Conservation (phyloP, 371 early-diverging fungal species). For the Blastocladiella emersonii region DNA sequence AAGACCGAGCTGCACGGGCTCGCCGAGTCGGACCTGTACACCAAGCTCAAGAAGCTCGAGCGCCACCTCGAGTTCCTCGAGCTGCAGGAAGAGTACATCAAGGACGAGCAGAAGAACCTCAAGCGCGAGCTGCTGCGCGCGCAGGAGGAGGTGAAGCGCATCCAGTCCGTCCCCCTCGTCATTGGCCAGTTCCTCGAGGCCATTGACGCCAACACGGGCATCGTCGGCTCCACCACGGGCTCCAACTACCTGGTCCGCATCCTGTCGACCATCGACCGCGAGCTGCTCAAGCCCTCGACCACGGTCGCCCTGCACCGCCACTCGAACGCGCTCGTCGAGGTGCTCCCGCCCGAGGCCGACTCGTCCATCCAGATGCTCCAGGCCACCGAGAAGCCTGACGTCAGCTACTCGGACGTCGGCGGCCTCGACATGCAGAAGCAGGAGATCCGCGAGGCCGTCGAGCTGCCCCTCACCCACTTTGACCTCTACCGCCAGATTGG, state of each 20-base stretch:
- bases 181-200: conserved; percentile 99
- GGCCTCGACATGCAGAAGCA: conserved; percentile 99
- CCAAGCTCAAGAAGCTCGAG: conserved; percentile 84
- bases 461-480: conserved; percentile 98
- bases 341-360: conserved; percentile 95
- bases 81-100: conserved; percentile 98
- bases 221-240: conserved; percentile 94
- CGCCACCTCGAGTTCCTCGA: conserved; percentile 91
- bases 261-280: conserved; percentile 95
- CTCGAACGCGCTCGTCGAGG: conserved; percentile 94
- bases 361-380: conserved; percentile 91
- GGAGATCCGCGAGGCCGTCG: conserved; percentile 99
- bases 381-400: conserved; percentile 92
- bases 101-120: conserved; percentile 95
- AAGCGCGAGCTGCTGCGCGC: conserved; percentile 90
- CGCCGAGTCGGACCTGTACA: conserved; percentile 73
- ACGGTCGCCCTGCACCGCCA: conserved; percentile 98
- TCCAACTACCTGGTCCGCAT: conserved; percentile 94
- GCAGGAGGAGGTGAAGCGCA: conserved; percentile 97
- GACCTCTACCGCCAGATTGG: conserved; percentile 99
- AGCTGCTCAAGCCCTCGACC: conserved; percentile 93
- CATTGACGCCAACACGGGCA: conserved; percentile 96
- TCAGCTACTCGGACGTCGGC: conserved; percentile 95
- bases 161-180: conserved; percentile 97
- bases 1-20: conserved; percentile 7